These are phyloP conservation scores for Coffea canephora DNA, from an alignment of 257 asterid species.

Conservation along the genomic window DNA sequence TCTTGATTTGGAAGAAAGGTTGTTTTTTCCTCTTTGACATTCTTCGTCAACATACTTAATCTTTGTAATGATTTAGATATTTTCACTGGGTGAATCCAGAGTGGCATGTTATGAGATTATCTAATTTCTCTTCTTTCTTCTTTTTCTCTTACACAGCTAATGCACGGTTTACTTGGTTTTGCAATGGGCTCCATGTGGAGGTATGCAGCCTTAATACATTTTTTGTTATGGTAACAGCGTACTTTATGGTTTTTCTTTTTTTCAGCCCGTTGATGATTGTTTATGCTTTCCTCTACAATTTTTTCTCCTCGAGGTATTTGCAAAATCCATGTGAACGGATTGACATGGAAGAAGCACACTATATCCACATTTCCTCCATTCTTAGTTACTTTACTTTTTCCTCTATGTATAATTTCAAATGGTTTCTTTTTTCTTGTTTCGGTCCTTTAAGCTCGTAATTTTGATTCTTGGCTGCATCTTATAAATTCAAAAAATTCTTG, in stretches of 20 bases:
- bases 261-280: neutral
- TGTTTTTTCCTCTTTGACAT: neutral
- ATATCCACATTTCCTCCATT: neutral
- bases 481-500: neutral
- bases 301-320: neutral
- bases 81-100: neutral
- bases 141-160: slow-evolving; percentile 47
- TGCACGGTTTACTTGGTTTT: slow-evolving; percentile 88
- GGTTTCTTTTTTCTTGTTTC: neutral
- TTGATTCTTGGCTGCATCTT: neutral
- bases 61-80: neutral
- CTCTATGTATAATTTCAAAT: neutral
- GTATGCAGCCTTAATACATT: slow-evolving; percentile 34
- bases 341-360: neutral
- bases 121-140: slow-evolving; percentile 12
- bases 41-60: neutral
- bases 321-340: neutral
- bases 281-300: neutral
- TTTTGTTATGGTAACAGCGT: neutral
- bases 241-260: neutral
- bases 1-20: neutral
- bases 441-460: neutral
- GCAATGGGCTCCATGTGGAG: slow-evolving; percentile 94
- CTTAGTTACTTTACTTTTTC: neutral
- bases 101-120: neutral